Evolutionary conservation across 2,329 filamentous ascomycete genomes (phyloP), one percentile per base, ranked within the genome.

Genomic region (Penicillium thymicola): DNA sequence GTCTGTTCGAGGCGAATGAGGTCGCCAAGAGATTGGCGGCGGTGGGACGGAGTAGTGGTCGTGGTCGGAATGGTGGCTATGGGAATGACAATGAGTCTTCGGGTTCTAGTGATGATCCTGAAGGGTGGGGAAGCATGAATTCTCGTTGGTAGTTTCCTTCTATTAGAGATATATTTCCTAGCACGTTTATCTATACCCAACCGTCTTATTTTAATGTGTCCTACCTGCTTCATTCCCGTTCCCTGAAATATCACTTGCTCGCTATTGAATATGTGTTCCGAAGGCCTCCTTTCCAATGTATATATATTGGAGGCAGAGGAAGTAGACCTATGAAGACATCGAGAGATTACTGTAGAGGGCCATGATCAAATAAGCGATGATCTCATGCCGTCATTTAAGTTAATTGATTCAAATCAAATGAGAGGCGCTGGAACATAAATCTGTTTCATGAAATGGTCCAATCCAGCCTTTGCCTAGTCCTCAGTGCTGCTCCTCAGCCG

Each of bases 1-100:
- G 75, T 48, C 66, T 86, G 54, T 76, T 79, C 38, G 84, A 87
- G 67, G 83, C 84, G 11, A 86, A 85, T 64, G 83, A 86, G 68
- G 82, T 86, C 21, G 82, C 82, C 9, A 82, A 79, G 62, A 67
- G 82, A 23, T 60, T 82, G 60, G 77, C 75, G 2, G 34, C 59
- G 7, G 30, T 36, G 16, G 27, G 38, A 32, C 51, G 44, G 27
- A 11, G 11, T 4, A 28, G 42, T 4, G 42, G 23, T 21, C 38
- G 32, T 10, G 28, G 23, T 14, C 16, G 34, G 9, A 2, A 7
- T 30, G 5, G 16, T 45, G 27, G n/a, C 43, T 21, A 13, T 16
- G 18, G 3, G 23, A 9, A 25, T 21, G 3, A 28, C 5, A 5
- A 27, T 11, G 13, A 42, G 16, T 11, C 13, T n/a, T 0, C 4